A percentile compares a stretch with the other conserved stretches of the same genome.
These are phyloP conservation scores for Cordyceps farinosa DNA, from an alignment of 2,329 filamentous ascomycete species.

Conservation along the genomic window DNA sequence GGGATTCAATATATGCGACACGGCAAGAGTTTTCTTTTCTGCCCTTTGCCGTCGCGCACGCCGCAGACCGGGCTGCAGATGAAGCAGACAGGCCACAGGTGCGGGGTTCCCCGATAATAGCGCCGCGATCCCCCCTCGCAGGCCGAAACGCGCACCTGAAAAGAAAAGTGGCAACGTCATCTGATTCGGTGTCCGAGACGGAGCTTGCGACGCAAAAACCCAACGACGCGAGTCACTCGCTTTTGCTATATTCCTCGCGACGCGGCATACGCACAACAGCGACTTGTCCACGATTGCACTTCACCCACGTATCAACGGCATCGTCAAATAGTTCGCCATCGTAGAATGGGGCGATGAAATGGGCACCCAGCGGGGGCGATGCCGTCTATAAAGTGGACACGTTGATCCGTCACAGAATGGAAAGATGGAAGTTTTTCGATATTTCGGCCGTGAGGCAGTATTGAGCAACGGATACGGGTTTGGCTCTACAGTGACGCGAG, in stretches of 20 bases:
- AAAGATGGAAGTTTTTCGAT: neutral
- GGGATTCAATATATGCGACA: neutral
- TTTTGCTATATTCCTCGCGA: neutral
- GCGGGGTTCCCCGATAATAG: conserved; percentile 12
- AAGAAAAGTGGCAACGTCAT: conserved; percentile 9
- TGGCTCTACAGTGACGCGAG: neutral
- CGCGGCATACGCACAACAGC: neutral
- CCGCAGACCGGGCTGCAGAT: neutral
- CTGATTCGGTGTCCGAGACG: conserved; percentile 4
- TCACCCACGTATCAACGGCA: neutral
- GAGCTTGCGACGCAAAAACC: neutral
- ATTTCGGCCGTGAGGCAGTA: neutral
- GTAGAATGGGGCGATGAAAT: conserved; percentile 1
- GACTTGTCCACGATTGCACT: no score
- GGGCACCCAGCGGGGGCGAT: neutral
- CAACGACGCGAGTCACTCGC: neutral
- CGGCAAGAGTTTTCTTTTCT: no score
- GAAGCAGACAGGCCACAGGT: neutral
- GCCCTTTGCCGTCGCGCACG: neutral
- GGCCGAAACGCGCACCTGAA: neutral
- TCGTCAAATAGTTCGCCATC: neutral
- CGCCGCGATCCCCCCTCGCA: conserved; percentile 7
- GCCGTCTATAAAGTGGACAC: conserved; percentile 8
- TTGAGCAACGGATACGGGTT: no score
- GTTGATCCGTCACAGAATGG: neutral